Evolutionary conservation across 805 yeast genomes (phyloP).

Genomic region (Starmera caribaea): DNA sequence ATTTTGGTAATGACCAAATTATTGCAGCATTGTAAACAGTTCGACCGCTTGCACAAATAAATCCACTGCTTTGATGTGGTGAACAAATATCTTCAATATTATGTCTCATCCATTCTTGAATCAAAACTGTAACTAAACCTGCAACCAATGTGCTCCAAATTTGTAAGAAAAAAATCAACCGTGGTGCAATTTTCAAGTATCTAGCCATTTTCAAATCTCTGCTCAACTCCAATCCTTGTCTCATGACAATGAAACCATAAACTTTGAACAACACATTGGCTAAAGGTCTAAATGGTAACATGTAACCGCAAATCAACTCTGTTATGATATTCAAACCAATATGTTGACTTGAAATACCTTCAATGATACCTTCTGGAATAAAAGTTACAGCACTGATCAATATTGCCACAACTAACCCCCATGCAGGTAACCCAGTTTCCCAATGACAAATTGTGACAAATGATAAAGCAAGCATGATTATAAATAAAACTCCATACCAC

Average conservation of each 20-base stretch:
- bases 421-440: slow-evolving; percentile 49
- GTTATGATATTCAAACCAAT: slow-evolving; percentile 52
- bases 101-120: slow-evolving; percentile 31
- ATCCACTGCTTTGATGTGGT: slow-evolving; percentile 30
- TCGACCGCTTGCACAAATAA: slow-evolving; percentile 31
- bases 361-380: slow-evolving; percentile 48
- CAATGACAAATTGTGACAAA: slow-evolving; percentile 25
- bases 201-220: slow-evolving; percentile 47
- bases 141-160: slow-evolving; percentile 30
- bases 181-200: slow-evolving; percentile 49
- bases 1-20: slow-evolving; percentile 43
- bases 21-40: slow-evolving; percentile 43
- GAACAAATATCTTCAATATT: slow-evolving; percentile 30
- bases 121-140: slow-evolving; percentile 27
- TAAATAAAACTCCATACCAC: slow-evolving; percentile 24
- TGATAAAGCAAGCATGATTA: slow-evolving; percentile 18
- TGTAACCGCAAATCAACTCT: slow-evolving; percentile 50
- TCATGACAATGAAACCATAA: slow-evolving; percentile 42
- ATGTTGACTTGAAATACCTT: slow-evolving; percentile 44
- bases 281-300: slow-evolving; percentile 43
- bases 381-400: slow-evolving; percentile 42
- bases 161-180: slow-evolving; percentile 40
- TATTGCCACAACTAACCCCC: slow-evolving; percentile 51
- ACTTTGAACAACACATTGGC: slow-evolving; percentile 48
- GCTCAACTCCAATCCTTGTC: slow-evolving; percentile 42